These are phyloP conservation scores for Xylaria nigripes DNA, from an alignment of 495 filamentous ascomycete species.

Conservation along the genomic window DNA sequence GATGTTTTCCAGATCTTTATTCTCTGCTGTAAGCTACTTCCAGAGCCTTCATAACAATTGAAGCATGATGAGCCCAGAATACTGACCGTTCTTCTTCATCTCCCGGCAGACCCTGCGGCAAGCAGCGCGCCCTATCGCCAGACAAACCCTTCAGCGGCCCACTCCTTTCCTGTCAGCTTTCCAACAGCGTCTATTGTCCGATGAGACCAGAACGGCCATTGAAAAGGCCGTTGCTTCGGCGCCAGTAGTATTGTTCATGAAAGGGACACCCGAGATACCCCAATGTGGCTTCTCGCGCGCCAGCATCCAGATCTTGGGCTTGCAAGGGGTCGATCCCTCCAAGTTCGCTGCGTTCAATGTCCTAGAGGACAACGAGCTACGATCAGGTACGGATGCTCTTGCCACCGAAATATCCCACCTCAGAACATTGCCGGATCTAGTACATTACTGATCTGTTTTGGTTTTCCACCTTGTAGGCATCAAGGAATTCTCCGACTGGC, in stretches of 20 bases:
- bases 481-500: conserved; percentile 98
- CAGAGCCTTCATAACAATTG: background rate
- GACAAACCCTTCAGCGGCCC: conserved; percentile 17
- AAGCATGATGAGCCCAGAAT: background rate
- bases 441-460: conserved; percentile 5
- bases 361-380: conserved; percentile 77
- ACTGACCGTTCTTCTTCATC: conserved; percentile 7
- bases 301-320: conserved; percentile 84
- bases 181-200: conserved; percentile 60
- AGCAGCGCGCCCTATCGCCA: conserved; percentile 29
- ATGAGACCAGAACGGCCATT: conserved; percentile 68
- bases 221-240: conserved; percentile 77
- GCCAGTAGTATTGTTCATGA: conserved; percentile 97
- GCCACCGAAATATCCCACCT: background rate
- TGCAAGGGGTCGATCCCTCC: conserved; percentile 91
- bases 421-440: conserved; percentile 1
- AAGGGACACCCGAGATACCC: conserved; percentile 93
- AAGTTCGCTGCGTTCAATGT: conserved; percentile 98
- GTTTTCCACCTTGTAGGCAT: conserved; percentile 54
- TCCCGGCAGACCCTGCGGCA: conserved; percentile 25
- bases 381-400: conserved; percentile 57
- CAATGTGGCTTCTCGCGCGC: conserved; percentile 97
- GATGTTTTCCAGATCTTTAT: conserved; percentile 8
- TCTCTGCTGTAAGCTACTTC: conserved; percentile 7
- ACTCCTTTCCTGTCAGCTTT: conserved; percentile 28